phyloP scores from a whole-genome alignment of 768 basidiomycete genomes.

The Hydnum rufescens region DNA sequence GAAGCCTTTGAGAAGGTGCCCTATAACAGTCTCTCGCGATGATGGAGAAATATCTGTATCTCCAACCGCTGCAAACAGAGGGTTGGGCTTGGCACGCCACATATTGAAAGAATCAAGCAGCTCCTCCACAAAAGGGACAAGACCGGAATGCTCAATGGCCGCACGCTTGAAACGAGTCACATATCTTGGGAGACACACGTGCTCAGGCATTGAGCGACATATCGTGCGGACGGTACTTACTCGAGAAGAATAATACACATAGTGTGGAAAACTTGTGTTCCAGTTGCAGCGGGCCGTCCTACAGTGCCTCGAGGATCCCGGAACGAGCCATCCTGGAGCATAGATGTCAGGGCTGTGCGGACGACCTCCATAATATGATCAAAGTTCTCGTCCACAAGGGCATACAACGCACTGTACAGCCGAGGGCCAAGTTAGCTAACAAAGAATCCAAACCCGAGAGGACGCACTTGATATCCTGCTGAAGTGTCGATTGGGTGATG shows the following conservation, averaged over 20 bases:
- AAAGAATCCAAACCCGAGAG: background rate
- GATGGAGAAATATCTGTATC: background rate
- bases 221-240: slow-evolving; percentile 18
- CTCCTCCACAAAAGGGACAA: slow-evolving; percentile 24
- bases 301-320: slow-evolving; percentile 14
- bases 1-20: background rate
- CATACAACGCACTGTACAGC: slow-evolving; percentile 27
- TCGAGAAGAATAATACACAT: slow-evolving; percentile 31
- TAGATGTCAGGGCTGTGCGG: slow-evolving; percentile 21
- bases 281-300: slow-evolving; percentile 15
- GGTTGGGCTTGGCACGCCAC: too few relatives aligned
- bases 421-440: background rate
- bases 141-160: slow-evolving; percentile 25
- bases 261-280: slow-evolving; percentile 26
- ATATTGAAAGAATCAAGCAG: slow-evolving; percentile 27
- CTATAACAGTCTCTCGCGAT: background rate
- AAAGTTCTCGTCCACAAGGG: slow-evolving; percentile 27
- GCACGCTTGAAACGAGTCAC: slow-evolving; percentile 40
- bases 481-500: background rate
- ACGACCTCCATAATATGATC: slow-evolving; percentile 24
- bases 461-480: background rate
- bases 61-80: background rate
- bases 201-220: background rate
- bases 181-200: slow-evolving; percentile 23
- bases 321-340: slow-evolving; percentile 19